These are phyloP conservation scores for Trichoderma hamatum DNA, from an alignment of 2,329 filamentous ascomycete species.

Conservation along the genomic window DNA sequence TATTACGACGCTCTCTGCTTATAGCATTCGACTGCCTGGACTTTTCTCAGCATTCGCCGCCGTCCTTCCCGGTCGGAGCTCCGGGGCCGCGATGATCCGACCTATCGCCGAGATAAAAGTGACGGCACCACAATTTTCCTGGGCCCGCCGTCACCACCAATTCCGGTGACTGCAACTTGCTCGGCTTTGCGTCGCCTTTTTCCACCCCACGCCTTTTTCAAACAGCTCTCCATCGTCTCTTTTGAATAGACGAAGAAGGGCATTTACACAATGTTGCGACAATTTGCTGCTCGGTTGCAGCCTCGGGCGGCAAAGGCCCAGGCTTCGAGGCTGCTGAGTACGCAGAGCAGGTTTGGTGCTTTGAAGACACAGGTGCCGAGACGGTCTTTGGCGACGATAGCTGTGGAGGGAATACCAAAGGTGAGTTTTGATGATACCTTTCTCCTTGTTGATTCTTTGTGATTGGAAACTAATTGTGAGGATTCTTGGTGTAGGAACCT, in stretches of 20 bases:
- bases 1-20: neutral
- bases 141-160: neutral
- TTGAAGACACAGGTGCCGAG: constrained; percentile 28
- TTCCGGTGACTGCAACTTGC: constrained; percentile 5
- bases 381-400: constrained; percentile 40
- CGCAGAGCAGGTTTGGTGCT: constrained; percentile 29
- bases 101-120: constrained; percentile 31
- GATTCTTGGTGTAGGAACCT: constrained; percentile 61
- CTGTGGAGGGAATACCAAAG: constrained; percentile 44
- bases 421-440: constrained; percentile 29
- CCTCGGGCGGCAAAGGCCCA: constrained; percentile 34
- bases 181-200: neutral
- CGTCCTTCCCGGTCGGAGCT: constrained; percentile 15
- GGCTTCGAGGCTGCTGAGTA: constrained; percentile 34
- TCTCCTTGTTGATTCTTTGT: rapidly evolving
- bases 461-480: neutral
- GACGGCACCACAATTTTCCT: constrained; percentile 23
- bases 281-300: constrained; percentile 40
- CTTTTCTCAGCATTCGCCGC: neutral
- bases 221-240: neutral
- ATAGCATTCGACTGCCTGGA: neutral
- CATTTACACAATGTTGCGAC: constrained; percentile 41
- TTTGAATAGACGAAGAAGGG: neutral
- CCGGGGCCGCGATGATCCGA: constrained; percentile 31
- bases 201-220: neutral